Conservation (phyloP, 495 filamentous ascomycete species). For the Aspergillus conjunctus region DNA sequence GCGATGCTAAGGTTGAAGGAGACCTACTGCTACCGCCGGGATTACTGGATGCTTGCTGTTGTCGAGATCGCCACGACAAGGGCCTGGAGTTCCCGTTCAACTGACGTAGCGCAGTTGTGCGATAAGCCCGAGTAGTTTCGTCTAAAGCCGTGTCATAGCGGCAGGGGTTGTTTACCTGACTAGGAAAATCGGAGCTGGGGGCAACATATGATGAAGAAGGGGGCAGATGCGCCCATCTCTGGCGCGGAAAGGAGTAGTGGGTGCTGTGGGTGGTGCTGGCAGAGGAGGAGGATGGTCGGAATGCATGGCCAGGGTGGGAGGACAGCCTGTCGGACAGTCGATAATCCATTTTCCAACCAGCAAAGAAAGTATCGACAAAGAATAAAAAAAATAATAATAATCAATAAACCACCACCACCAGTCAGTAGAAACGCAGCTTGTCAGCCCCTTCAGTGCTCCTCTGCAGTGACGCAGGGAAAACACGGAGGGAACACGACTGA, state of each 20-base stretch:
- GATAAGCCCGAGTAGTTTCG: constrained; percentile 34
- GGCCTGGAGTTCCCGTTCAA: constrained; percentile 30
- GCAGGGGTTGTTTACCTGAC: constrained; percentile 27
- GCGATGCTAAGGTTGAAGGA: constrained; percentile 35
- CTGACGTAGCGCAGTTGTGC: constrained; percentile 36
- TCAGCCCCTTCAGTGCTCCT: constrained; percentile 4
- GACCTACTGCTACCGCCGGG: constrained; percentile 20
- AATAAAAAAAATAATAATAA: background rate
- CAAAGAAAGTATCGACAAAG: constrained; percentile 5
- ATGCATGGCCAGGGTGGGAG: constrained; percentile 30
- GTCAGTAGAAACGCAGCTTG: constrained; percentile 9
- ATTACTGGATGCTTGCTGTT: constrained; percentile 11
- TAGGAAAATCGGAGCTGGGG: constrained; percentile 24
- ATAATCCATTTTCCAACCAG: constrained; percentile 34
- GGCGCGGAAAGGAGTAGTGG: constrained; percentile 29
- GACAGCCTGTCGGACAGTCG: constrained; percentile 29
- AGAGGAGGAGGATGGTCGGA: constrained; percentile 33
- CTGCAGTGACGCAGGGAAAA: constrained; percentile 21
- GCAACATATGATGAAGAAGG: constrained; percentile 29
- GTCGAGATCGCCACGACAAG: constrained; percentile 28
- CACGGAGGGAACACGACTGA: constrained; percentile 17
- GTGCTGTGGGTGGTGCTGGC: background rate
- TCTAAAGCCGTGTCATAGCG: constrained; percentile 31
- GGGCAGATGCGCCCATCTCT: constrained; percentile 35
- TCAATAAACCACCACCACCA: background rate